A percentile compares a stretch with the other conserved stretches of the same genome.
Evolutionary conservation across 2,329 filamentous ascomycete species (phyloP).

Genomic region (Aspergillus caelatus): DNA sequence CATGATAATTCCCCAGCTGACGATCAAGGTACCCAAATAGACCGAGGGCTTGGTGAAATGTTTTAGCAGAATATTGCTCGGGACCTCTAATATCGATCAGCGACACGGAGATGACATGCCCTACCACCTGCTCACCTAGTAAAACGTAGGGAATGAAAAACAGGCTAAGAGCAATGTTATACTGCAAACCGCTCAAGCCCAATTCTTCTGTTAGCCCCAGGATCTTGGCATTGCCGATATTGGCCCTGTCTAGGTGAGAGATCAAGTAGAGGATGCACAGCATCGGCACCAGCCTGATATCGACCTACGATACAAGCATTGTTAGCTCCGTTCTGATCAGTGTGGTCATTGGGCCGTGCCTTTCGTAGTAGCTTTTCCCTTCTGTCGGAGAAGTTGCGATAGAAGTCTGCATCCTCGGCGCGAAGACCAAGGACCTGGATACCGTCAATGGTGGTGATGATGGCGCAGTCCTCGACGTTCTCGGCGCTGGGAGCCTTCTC

Average conservation of each 20-base stretch:
- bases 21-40: slow-evolving; percentile 30
- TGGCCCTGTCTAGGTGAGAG: slow-evolving; percentile 30
- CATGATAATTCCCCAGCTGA: slow-evolving; percentile 51
- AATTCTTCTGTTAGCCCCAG: slow-evolving; percentile 24
- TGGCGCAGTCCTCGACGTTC: no score
- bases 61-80: slow-evolving; percentile 25
- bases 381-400: slow-evolving; percentile 27
- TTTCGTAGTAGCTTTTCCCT: slow-evolving; percentile 24
- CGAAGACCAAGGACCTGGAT: slow-evolving; percentile 34
- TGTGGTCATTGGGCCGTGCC: background rate
- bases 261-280: slow-evolving; percentile 26
- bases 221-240: slow-evolving; percentile 35
- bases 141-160: slow-evolving; percentile 15
- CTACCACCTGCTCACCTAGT: slow-evolving; percentile 9
- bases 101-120: background rate
- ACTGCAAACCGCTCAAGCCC: slow-evolving; percentile 24
- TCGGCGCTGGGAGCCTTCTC: no score
- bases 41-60: slow-evolving; percentile 28
- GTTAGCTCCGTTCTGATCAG: no score
- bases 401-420: slow-evolving; percentile 36
- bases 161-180: slow-evolving; percentile 23
- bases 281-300: slow-evolving; percentile 23
- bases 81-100: slow-evolving; percentile 17
- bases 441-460: slow-evolving; percentile 28
- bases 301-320: slow-evolving; percentile 10